Evolutionary conservation across 2,329 filamentous ascomycete genomes (phyloP), one percentile per base, ranked within the genome.

Genomic region (Xylaria sp.): DNA sequence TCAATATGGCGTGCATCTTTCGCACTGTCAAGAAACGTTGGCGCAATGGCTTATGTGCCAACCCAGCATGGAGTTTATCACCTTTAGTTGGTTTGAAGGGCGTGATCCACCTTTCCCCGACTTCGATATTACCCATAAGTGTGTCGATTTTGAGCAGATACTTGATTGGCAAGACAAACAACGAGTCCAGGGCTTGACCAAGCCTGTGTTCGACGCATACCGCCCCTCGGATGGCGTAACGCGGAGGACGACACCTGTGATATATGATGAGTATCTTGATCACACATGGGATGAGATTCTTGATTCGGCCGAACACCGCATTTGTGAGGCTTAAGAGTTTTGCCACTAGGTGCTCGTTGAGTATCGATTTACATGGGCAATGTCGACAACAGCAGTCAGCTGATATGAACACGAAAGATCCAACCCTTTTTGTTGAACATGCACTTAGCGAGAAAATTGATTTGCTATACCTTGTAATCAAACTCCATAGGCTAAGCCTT

Each of bases 31-130:
- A 23, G 53, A 59, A 9, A 64, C 13, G 53, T 42, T 64, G 28
- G 62, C 62, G 2, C 42, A 51, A 15, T 64, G 62, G 62, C 62
- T 64, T 10, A 64, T 58, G 62, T 64, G 51, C 15, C 62, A 64
- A 10, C 62, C 62, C 20, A 59, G 62, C 20, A 38, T 64, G n/a
- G 62, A 64, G 42, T 59, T 64, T 53, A 17, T 58, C 51, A 64
- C 4, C 53, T 64, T 64, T 49, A 53, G 51, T 6, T 64, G 62
- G 62, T 64, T 59, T 42, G 31, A 64, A 53, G 59, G 20, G 42
- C 53, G 62, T 15, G 51, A 64, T 15, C 53, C 62, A 7, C 53
- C 62, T 4, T 64, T 64, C 42, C 51, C 62, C 3, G 62, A 58
- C n/a, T 64, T 64, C 20, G 61, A 64, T n/a, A 40, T 57, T 11